A percentile compares a stretch with the other conserved stretches of the same genome.
These are phyloP conservation scores for Beta corolliflora DNA, from an alignment of 179 eudicot species.

Conservation along the genomic window DNA sequence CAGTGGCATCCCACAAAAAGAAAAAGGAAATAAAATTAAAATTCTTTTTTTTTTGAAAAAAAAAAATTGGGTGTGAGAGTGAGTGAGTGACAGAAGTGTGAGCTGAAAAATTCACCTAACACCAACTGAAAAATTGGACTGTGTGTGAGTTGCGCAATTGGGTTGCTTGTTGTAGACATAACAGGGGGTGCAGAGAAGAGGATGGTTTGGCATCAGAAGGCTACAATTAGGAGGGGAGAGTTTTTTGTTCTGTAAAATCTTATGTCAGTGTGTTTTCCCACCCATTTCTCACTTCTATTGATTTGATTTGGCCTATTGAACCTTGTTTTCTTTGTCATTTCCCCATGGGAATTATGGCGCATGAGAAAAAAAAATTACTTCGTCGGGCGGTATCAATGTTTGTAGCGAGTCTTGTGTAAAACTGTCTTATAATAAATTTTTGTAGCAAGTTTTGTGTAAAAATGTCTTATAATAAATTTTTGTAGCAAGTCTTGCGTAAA, in stretches of 20 bases:
- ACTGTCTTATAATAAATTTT: too few relatives aligned
- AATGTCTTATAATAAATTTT: too few relatives aligned
- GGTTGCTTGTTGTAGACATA: conserved; percentile 25
- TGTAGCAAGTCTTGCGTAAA: too few relatives aligned
- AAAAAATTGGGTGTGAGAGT: background rate
- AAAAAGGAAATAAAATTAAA: background rate
- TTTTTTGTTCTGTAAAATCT: background rate
- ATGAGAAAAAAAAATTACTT: background rate
- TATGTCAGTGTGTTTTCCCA: conserved; percentile 15
- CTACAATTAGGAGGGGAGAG: conserved; percentile 6
- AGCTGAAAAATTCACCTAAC: conserved; percentile 29
- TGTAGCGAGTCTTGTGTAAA: too few relatives aligned
- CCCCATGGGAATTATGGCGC: conserved; percentile 18
- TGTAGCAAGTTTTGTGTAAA: too few relatives aligned
- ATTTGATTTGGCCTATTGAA: conserved; percentile 29
- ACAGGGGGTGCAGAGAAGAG: conserved; percentile 21
- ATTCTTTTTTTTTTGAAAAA: background rate
- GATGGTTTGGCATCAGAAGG: conserved; percentile 18
- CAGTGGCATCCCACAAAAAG: conserved; percentile 15
- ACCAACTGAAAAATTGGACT: conserved; percentile 20
- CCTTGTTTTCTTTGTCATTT: conserved; percentile 28
- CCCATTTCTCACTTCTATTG: conserved; percentile 16
- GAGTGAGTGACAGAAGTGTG: background rate
- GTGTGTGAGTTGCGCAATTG: conserved; percentile 7
- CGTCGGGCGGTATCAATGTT: too few relatives aligned